Percentiles rank a stretch among this genome's conserved stretches.
Conservation (phyloP, 495 filamentous ascomycete species). For the Delitschia confertaspora region DNA sequence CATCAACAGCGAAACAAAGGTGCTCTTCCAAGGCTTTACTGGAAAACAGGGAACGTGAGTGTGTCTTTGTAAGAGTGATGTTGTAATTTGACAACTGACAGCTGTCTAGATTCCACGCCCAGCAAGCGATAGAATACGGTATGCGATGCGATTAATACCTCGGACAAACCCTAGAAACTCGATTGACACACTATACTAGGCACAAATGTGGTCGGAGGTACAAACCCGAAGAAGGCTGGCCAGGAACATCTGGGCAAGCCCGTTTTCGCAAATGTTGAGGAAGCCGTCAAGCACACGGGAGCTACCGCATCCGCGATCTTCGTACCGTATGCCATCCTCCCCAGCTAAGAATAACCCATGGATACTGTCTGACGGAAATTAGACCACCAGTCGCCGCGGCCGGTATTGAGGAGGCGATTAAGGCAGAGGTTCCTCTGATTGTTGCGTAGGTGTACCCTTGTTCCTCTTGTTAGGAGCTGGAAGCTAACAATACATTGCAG, state of each 20-base stretch:
- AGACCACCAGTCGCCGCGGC: slow-evolving; percentile 84
- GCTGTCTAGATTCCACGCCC: slow-evolving; percentile 75
- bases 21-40: slow-evolving; percentile 96
- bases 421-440: slow-evolving; percentile 81
- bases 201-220: slow-evolving; percentile 95
- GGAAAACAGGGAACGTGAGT: slow-evolving; percentile 98
- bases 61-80: neutral
- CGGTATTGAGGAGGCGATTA: slow-evolving; percentile 94
- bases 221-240: slow-evolving; percentile 98
- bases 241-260: slow-evolving; percentile 79
- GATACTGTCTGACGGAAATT: slow-evolving; percentile 18
- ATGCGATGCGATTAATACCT: slow-evolving; percentile 32
- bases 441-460: slow-evolving; percentile 55
- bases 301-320: slow-evolving; percentile 92
- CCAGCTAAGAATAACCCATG: neutral
- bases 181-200: slow-evolving; percentile 47
- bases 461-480: neutral
- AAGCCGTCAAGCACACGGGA: slow-evolving; percentile 85
- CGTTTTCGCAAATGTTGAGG: slow-evolving; percentile 81
- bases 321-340: slow-evolving; percentile 61
- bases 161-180: slow-evolving; percentile 26
- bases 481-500: slow-evolving; percentile 34
- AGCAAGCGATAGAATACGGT: slow-evolving; percentile 98
- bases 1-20: slow-evolving; percentile 84
- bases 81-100: slow-evolving; percentile 33